Evolutionary conservation across 140 eudicot genomes (phyloP), one percentile per base, ranked within the genome.

Genomic region (Cichorium intybus): DNA sequence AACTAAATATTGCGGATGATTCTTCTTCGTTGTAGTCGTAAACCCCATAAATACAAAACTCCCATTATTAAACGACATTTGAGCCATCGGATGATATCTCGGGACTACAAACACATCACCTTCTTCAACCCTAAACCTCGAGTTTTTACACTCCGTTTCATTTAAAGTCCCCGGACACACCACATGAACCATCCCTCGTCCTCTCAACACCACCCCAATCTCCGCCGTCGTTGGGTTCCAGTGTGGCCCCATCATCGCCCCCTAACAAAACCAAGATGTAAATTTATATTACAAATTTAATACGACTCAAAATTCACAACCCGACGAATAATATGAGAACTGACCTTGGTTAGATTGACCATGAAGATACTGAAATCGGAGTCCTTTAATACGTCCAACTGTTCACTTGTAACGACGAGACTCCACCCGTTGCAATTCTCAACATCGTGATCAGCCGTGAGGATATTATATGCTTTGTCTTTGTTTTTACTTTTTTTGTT

Each of bases 171-270:
- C 69, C 0, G 96, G 76, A 76, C 96, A 87, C 48, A 85, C 96
- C 62, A 83, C 83, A 33, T 74, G 75, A 53, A 92, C 78, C 92
- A 87, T 88, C 10, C 98, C 98, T 7, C 63, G 72, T 43, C 98
- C 98, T 41, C 76, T 69, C 71, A 83, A 22, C 22, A 81, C 96
- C 7, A 88, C 74, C 14, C 80, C 84, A 9, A 87, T 78, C 73
- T 92, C 98, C 7, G 78, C 76, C 1, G 89, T 92, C 71, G 23
- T 43, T 1, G 95, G 95, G 70, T 92, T 92, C 96, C 96, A 87
- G 39, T 92, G 98, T 0, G 98, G 98, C 18, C 92, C 98, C 98
- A 88, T 85, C 98, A 92, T 92, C 12, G 95, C 71, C 24, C 92
- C 96, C 98, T 92, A 47, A n/a, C n/a, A n/a, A n/a, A n/a, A n/a